Conservation (phyloP, 1,284 basidiomycete species). For the Sphaerobolus stellatus region DNA sequence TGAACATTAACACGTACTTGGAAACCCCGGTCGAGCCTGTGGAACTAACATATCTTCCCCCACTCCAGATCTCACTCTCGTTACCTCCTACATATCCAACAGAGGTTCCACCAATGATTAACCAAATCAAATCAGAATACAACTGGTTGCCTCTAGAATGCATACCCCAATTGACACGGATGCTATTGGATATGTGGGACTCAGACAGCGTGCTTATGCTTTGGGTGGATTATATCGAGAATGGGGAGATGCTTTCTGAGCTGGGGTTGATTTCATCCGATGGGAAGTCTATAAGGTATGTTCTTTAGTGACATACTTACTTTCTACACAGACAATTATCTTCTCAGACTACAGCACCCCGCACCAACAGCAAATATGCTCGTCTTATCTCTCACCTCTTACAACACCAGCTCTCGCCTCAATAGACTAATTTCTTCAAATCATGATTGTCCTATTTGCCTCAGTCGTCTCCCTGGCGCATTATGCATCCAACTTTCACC, state of each 20-base stretch:
- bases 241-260: constrained; percentile 41
- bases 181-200: constrained; percentile 56
- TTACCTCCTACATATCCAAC: constrained; percentile 61
- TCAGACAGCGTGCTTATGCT: constrained; percentile 58
- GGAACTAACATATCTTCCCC: constrained; percentile 53
- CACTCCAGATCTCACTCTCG: constrained; percentile 54
- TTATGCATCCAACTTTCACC: constrained; percentile 58
- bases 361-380: constrained; percentile 48
- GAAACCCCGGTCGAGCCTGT: constrained; percentile 21
- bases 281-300: constrained; percentile 44
- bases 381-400: constrained; percentile 44
- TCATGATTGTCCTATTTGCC: constrained; percentile 68
- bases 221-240: constrained; percentile 70
- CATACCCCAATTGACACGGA: constrained; percentile 34
- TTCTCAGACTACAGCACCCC: constrained; percentile 39
- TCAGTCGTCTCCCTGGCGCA: constrained; percentile 66
- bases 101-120: constrained; percentile 49
- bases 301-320: constrained; percentile 10
- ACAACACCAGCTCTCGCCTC: constrained; percentile 47
- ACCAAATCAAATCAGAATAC: constrained; percentile 54
- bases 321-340: neutral
- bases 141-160: constrained; percentile 53
- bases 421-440: constrained; percentile 56
- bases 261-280: constrained; percentile 47
- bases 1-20: constrained; percentile 20